Base-by-base conservation (phyloP, 2,329 filamentous ascomycete species). In the Leptographium galeiforme region DNA sequence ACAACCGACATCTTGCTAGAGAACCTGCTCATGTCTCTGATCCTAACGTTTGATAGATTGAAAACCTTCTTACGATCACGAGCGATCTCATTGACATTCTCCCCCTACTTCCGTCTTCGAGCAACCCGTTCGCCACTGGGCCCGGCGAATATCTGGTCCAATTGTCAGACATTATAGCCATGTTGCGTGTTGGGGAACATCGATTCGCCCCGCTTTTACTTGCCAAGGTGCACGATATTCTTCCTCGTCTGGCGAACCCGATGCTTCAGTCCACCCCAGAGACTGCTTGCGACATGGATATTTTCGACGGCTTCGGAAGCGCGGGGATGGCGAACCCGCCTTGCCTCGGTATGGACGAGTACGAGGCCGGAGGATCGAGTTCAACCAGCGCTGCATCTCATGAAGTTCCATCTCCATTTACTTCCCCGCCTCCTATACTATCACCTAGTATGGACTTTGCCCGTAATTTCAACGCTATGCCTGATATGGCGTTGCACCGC, bases 31-130 rank as follows among this genome's bases (percentile, higher is more conserved):
- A 45, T n/a, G 10, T 30, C 16, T 39, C 30, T 8, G 13, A 45
- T 51, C 16, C 3, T 34, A 7, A 49, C 36, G 19, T 39, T 36
- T 33, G 47, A 0, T 60, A 84, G 79, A 81, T 93, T 56, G 87
- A 90, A 63, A 91, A 91, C 64, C 70, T 95, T 13, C 79, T 93
- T 60, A 85, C 90, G 59, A 78, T 90, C 39, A 81, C 86, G 13
- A 85, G 78, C 64, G 81, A 82, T 16, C 72, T 93, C 57, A 84
- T 78, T 8, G 85, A 91, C 58, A 82, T 87, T 25, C 79, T 95
- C 53, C 76, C 82, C 10, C 73, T 82, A 50, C 79, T 82, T 50
- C 78, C 80, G 1, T 69, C 78, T 0, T 75, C 79, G 4, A 72
- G 78, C 2, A 75, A 79, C 41, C 77, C 79, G 1, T 89, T 87